These are phyloP conservation scores for Suillus alpinus DNA, from an alignment of 768 basidiomycete species.

Conservation along the genomic window DNA sequence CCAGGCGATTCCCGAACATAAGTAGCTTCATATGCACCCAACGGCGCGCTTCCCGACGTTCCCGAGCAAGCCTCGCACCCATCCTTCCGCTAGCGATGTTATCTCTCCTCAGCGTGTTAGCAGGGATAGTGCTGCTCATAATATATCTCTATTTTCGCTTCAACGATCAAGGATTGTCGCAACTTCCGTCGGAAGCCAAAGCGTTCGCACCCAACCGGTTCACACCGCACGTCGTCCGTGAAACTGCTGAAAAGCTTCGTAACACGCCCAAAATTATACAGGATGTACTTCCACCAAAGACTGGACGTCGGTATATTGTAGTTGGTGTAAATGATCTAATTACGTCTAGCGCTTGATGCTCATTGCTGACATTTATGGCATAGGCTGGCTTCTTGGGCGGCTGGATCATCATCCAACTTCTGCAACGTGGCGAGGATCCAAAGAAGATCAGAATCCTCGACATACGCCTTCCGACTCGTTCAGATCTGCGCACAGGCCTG, in stretches of 20 bases:
- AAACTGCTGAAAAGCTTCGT: constrained; percentile 36
- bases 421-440: constrained; percentile 71
- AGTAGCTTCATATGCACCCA: too few relatives aligned
- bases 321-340: constrained; percentile 53
- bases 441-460: constrained; percentile 64
- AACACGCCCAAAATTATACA: constrained; percentile 33
- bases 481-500: constrained; percentile 53
- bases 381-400: constrained; percentile 76
- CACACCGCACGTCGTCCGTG: constrained; percentile 40
- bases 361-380: neutral
- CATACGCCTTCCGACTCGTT: constrained; percentile 56
- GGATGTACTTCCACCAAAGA: constrained; percentile 59
- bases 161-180: constrained; percentile 56
- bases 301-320: constrained; percentile 73
- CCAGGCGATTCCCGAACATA: too few relatives aligned
- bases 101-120: constrained; percentile 7
- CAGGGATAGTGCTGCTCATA: constrained; percentile 5
- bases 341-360: neutral
- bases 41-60: neutral
- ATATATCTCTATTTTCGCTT: constrained; percentile 38
- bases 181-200: constrained; percentile 45
- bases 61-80: neutral
- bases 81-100: constrained; percentile 14
- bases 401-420: constrained; percentile 69
- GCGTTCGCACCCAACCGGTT: constrained; percentile 52